Base-by-base conservation (phyloP, 306 rosid species). In the Rosa lucieae region DNA sequence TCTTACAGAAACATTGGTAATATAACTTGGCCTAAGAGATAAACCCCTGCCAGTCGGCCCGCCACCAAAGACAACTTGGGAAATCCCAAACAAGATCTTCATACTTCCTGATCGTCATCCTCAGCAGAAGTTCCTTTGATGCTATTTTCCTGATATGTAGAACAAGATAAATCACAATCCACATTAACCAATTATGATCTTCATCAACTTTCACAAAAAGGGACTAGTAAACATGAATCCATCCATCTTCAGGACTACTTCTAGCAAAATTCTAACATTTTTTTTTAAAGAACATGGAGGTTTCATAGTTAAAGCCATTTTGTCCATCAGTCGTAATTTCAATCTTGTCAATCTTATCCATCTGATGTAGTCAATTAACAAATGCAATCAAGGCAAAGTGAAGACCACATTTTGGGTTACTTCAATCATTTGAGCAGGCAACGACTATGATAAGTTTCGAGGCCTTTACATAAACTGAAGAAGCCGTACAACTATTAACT, bases 151-250 rank as follows among this genome's bases (percentile, higher is more conserved):
- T 62, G 39, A 26, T 11, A n/a, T 26, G 40, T 26, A 26, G 40
- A 62, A 62, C 67, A 62, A 62, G 67, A 62, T 62, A 62, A 3
- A 29, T 29, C 20, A 62, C 39, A 62, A 62, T 62, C 68, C 68
- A 29, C 68, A 62, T 62, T 29, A 59, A 59, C 37, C 32, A 21
- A 58, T 23, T 21, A 8, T 58, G 2, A 58, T 21, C 35, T 8
- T n/a, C 32, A 58, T 58, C 32, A 8, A n/a, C 65, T 58, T 20
- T 58, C 26, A n/a, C 32, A 58, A 53, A 59, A 59, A 21, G 35
- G 32, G 13, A 13, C 35, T 23, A 21, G 66, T 21, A 20, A 58
- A 58, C 65, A 58, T 21, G 32, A 58, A 21, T 58, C 65, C 32
- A n/a, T 20, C 17, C 10, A n/a, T 58, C 32, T 58, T n/a, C 65